Percentiles rank a stretch among this genome's conserved stretches.
Conservation (phyloP, 2,329 filamentous ascomycete genomes). For the Ophiostoma fasciatum region DNA sequence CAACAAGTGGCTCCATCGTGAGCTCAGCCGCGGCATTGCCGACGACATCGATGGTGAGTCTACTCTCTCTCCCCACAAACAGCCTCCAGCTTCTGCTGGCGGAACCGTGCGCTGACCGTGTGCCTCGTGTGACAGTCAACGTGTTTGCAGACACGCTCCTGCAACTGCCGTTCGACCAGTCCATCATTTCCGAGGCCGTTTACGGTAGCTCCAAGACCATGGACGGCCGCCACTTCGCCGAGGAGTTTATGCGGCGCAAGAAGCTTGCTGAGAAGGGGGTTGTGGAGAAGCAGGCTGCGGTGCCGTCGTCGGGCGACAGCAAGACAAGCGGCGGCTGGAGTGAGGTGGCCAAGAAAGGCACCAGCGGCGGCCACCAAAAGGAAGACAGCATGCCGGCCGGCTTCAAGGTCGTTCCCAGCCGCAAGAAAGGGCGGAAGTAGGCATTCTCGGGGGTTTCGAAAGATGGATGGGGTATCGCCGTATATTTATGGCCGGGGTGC, state of each 20-base stretch:
- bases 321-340: conserved; percentile 63
- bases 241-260: conserved; percentile 87
- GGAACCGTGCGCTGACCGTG: too few species aligned
- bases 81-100: too few species aligned
- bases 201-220: conserved; percentile 80
- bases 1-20: conserved; percentile 75
- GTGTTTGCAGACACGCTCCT: conserved; percentile 65
- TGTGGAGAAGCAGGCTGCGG: conserved; percentile 47
- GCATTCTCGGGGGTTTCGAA: not conserved
- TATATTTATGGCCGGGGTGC: too few species aligned
- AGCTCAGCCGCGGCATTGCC: conserved; percentile 59
- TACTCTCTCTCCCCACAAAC: not conserved
- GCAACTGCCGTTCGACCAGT: conserved; percentile 58
- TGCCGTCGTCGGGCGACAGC: conserved; percentile 19
- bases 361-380: conserved; percentile 31
- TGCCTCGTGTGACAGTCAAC: conserved; percentile 54
- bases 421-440: conserved; percentile 80
- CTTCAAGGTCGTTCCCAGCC: conserved; percentile 82
- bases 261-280: conserved; percentile 88
- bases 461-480: too few species aligned
- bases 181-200: conserved; percentile 79
- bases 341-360: conserved; percentile 89
- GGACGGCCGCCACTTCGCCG: conserved; percentile 82
- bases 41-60: conserved; percentile 37
- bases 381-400: conserved; percentile 32